Conservation (phyloP, 2,329 filamentous ascomycete genomes). For the Teratosphaeria pseudoeucalypti region DNA sequence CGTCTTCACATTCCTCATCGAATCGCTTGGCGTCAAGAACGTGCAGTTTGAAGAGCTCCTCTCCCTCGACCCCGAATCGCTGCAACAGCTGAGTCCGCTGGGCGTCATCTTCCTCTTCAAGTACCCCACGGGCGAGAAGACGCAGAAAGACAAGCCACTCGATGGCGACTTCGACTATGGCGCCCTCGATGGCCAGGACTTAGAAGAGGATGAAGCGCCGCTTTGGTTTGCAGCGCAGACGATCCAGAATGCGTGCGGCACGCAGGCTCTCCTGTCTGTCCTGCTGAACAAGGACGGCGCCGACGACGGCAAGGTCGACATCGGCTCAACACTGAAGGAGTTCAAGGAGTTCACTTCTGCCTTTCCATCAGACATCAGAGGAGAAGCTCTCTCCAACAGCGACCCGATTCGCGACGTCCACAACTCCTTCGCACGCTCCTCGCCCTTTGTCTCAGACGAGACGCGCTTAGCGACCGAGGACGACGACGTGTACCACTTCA, state of each 20-base stretch:
- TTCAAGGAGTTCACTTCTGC: conserved; percentile 84
- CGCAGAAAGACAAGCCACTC: conserved; percentile 51
- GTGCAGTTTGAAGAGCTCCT: conserved; percentile 97
- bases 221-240: conserved; percentile 95
- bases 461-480: conserved; percentile 58
- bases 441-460: conserved; percentile 88
- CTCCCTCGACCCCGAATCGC: conserved; percentile 66
- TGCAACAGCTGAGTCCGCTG: conserved; percentile 47
- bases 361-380: conserved; percentile 59
- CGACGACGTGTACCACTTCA: conserved; percentile 95
- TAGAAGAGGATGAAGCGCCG: conserved; percentile 25
- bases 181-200: conserved; percentile 46
- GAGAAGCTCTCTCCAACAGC: conserved; percentile 61
- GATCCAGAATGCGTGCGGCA: conserved; percentile 97
- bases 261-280: conserved; percentile 85
- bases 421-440: conserved; percentile 81
- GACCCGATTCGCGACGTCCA: conserved; percentile 54
- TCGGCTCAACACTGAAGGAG: conserved; percentile 59
- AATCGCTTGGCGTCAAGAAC: conserved; percentile 79
- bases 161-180: conserved; percentile 74
- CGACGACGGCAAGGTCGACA: conserved; percentile 46
- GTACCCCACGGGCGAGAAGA: conserved; percentile 64
- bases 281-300: conserved; percentile 65
- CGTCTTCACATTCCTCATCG: conserved; percentile 93
- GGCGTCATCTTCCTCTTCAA: conserved; percentile 99